phyloP scores from a whole-genome alignment of 306 rosid species.

The Cucumis melo region DNA sequence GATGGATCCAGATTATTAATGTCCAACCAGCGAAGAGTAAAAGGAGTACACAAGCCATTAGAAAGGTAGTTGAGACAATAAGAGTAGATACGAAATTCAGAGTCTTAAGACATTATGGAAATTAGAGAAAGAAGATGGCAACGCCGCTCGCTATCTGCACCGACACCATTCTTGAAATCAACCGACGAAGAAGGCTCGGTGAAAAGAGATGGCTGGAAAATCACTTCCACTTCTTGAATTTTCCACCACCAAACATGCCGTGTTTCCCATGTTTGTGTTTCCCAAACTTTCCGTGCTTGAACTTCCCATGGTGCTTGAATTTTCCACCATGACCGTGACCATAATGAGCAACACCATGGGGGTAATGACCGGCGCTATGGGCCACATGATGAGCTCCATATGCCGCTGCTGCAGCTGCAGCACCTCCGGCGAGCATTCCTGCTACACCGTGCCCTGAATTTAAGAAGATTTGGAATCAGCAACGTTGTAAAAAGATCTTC shows the following conservation, averaged over 20 bases:
- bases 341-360: not conserved
- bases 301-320: slow-evolving; percentile 7
- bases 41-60: not conserved
- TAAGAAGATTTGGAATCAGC: not conserved
- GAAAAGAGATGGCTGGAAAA: not conserved
- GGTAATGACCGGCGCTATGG: not conserved
- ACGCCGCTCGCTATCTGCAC: not conserved
- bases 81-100: not conserved
- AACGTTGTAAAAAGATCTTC: not conserved
- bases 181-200: not conserved
- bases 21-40: not conserved
- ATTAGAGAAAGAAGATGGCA: not conserved
- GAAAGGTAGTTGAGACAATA: not conserved
- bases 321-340: slow-evolving; percentile 15
- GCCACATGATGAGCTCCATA: slow-evolving; percentile 37
- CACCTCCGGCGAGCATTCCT: slow-evolving; percentile 62
- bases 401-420: slow-evolving; percentile 75
- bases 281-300: slow-evolving; percentile 32
- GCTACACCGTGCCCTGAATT: slow-evolving; percentile 47
- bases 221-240: slow-evolving; percentile 44
- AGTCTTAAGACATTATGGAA: not conserved
- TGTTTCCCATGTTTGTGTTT: slow-evolving; percentile 16
- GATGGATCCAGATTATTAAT: slow-evolving; percentile 4
- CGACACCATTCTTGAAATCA: not conserved
- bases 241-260: slow-evolving; percentile 26